phyloP scores from a whole-genome alignment of 441 rosid genomes.

The Populus trichocarpa region DNA sequence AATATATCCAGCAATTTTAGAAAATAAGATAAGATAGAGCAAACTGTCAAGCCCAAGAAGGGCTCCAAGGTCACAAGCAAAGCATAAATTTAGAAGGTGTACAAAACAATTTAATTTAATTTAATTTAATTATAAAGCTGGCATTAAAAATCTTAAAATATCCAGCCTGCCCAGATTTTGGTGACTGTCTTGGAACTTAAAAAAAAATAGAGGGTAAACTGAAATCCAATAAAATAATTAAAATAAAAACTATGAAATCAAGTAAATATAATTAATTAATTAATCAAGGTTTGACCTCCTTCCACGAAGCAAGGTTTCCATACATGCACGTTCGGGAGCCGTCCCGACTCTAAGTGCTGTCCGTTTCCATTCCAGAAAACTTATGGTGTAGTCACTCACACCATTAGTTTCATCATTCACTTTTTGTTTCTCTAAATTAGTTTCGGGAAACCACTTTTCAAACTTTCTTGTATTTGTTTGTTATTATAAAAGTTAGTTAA shows the following conservation, averaged over 20 bases:
- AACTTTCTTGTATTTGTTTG: too few relatives aligned
- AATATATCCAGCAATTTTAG: too few relatives aligned
- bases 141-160: neutral
- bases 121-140: neutral
- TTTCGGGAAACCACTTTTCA: too few relatives aligned
- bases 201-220: neutral
- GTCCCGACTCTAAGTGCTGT: neutral
- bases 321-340: neutral
- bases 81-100: too few relatives aligned
- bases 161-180: neutral
- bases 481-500: too few relatives aligned
- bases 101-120: too few relatives aligned
- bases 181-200: neutral
- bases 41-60: too few relatives aligned
- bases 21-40: too few relatives aligned
- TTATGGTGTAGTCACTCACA: neutral
- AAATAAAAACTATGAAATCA: neutral
- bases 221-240: neutral
- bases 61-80: too few relatives aligned
- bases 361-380: neutral
- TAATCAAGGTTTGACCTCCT: neutral
- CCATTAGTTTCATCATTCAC: neutral
- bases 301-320: constrained; percentile 21
- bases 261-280: neutral
- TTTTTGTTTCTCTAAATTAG: too few relatives aligned